Conservation (phyloP, 2,329 filamentous ascomycete genomes). For the Chalaropsis ovoidea region DNA sequence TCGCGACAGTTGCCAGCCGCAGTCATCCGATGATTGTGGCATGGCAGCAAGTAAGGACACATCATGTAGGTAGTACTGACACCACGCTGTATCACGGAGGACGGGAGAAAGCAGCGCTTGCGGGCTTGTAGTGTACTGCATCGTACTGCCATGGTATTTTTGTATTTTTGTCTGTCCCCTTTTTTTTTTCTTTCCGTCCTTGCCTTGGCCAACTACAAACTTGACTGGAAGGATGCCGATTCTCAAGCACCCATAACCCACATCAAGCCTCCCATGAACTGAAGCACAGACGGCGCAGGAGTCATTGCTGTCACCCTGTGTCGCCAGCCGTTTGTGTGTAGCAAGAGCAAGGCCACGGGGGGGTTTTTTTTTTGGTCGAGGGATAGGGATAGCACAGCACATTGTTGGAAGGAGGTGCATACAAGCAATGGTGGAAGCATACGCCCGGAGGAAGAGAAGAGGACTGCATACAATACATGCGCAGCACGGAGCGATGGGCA, state of each 20-base stretch:
- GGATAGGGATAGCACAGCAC: not conserved
- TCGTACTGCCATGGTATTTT: too few species aligned
- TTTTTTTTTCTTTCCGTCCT: too few species aligned
- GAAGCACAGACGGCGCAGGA: constrained; percentile 12
- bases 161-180: too few species aligned
- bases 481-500: not conserved
- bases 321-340: not conserved
- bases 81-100: too few species aligned
- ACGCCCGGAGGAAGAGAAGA: too few species aligned
- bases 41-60: not conserved
- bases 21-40: constrained; percentile 12
- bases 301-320: constrained; percentile 2
- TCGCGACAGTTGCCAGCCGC: not conserved
- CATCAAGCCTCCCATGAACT: constrained; percentile 2
- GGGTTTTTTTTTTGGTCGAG: not conserved
- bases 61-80: too few species aligned
- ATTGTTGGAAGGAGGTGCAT: not conserved
- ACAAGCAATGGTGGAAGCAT: too few species aligned
- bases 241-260: constrained; percentile 4
- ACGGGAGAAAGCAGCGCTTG: too few species aligned
- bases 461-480: too few species aligned
- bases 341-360: not conserved
- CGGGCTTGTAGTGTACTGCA: too few species aligned
- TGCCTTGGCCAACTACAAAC: not conserved
- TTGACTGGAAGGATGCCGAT: constrained; percentile 1